phyloP scores from a whole-genome alignment of 306 rosid genomes.

The Trifolium pratense region DNA sequence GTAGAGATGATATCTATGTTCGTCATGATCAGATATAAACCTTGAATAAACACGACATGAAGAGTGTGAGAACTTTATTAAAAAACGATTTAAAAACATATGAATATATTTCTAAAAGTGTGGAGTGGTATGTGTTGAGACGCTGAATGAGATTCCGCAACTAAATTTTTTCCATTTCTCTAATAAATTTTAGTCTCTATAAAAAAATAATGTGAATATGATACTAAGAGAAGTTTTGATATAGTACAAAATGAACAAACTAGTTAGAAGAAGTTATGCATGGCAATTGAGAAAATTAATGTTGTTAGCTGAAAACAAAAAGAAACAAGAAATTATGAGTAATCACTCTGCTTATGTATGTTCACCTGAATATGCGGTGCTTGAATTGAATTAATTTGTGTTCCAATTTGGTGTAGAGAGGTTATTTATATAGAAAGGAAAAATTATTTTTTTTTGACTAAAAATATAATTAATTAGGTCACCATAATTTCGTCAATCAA shows the following conservation, averaged over 20 bases:
- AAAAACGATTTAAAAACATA: too few relatives aligned
- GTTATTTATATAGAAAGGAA: neutral
- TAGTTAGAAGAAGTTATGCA: neutral
- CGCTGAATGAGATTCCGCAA: neutral
- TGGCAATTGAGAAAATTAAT: neutral
- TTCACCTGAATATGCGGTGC: conserved; percentile 8
- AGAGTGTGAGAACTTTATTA: neutral
- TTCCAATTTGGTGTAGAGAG: neutral
- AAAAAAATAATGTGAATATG: neutral
- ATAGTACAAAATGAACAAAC: neutral
- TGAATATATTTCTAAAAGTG: too few relatives aligned
- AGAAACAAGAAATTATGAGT: neutral
- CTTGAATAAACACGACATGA: neutral
- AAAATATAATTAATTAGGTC: neutral
- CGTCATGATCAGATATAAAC: conserved; percentile 47
- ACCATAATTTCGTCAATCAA: neutral
- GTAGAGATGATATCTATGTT: neutral
- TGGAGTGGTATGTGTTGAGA: neutral
- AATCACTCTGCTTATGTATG: neutral
- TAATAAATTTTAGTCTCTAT: too few relatives aligned
- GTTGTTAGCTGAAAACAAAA: neutral
- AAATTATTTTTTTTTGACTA: too few relatives aligned
- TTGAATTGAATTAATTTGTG: neutral
- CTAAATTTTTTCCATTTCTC: too few relatives aligned
- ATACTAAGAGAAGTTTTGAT: neutral